Base-by-base conservation (phyloP, 192 early-diverging fungal species). In the Coemansia sp. region DNA sequence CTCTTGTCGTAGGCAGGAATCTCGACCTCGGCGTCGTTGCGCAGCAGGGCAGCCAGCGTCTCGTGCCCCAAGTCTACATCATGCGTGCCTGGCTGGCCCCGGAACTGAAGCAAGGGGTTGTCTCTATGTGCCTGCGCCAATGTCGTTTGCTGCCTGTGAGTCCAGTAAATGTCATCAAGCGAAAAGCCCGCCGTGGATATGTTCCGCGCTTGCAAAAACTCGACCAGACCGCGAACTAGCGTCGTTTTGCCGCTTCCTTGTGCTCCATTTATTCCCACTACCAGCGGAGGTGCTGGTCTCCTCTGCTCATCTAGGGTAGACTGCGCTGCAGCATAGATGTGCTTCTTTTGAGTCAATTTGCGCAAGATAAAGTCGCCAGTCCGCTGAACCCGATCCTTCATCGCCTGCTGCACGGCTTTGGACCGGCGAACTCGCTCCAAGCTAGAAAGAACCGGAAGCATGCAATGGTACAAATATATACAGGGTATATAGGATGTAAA, bases 51-150 rank as follows among this genome's bases (percentile, higher is more conserved):
- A 11, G 60, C 35, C 19, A 94, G 69, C 0, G 82, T 82, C 0
- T 55, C 3, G 6, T 54, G 39, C 3, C 85, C 90, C 3, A 98
- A 73, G 13, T 47, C 36, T 5, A 93, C 26, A 63, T 96, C 93
- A 57, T 96, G 93, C 4, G 93, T 93, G 1, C 95, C 95, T 3
- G 94, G 87, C 45, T 90, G 85, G 7, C 95, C 95, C 23, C 95
- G 80, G 49, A 78, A 86, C 52, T 88, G 79, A 22, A 92, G 78
- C 13, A 98, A 70, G 23, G 83, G 82, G 62, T 96, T 95, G 38
- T 56, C 49, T 18, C 34, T 34, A 41, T 70, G 54, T 3, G 42
- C 25, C 15, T 32, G 15, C 1, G 69, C 69, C 35, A 78, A 47
- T 2, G 64, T 34, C 6, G 53, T 41, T 57, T 92, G 93, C n/a